A percentile compares a stretch with the other conserved stretches of the same genome.
These are phyloP conservation scores for Colletotrichum falcatum DNA, from an alignment of 2,329 filamentous ascomycete genomes.

Conservation along the genomic window DNA sequence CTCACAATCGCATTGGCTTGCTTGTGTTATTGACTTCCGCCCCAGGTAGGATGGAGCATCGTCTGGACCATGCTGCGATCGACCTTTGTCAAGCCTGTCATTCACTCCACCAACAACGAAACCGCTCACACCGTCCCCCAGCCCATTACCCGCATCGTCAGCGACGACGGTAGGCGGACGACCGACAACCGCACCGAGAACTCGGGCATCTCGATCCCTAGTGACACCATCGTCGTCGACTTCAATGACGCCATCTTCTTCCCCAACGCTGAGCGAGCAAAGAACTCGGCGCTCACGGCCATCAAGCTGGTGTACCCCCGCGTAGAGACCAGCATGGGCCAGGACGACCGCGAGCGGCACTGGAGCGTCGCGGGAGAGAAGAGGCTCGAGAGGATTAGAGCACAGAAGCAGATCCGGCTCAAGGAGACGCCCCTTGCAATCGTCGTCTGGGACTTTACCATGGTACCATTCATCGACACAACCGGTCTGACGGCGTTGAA, in stretches of 20 bases:
- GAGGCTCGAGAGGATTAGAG: slow-evolving; percentile 59
- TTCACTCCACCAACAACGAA: slow-evolving; percentile 31
- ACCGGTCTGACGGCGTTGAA: slow-evolving; percentile 64
- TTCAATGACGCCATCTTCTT: slow-evolving; percentile 71
- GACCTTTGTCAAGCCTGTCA: slow-evolving; percentile 36
- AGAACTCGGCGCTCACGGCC: slow-evolving; percentile 55
- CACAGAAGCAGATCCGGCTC: slow-evolving; percentile 49
- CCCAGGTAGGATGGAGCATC: slow-evolving; percentile 69
- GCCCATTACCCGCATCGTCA: slow-evolving; percentile 56
- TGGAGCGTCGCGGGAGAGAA: slow-evolving; percentile 67
- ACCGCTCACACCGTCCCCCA: slow-evolving; percentile 45
- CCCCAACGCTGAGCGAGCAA: slow-evolving; percentile 64
- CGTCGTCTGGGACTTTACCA: slow-evolving; percentile 65
- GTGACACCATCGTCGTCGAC: slow-evolving; percentile 66
- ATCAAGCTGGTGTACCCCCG: slow-evolving; percentile 55
- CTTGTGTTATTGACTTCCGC: not conserved
- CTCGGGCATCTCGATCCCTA: slow-evolving; percentile 48
- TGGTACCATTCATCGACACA: slow-evolving; percentile 65
- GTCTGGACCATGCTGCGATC: slow-evolving; percentile 67
- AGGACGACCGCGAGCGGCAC: slow-evolving; percentile 55
- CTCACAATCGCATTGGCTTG: not conserved
- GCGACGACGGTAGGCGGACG: slow-evolving; percentile 45
- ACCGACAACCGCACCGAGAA: slow-evolving; percentile 45
- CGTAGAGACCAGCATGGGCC: slow-evolving; percentile 46
- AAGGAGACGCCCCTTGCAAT: slow-evolving; percentile 53